A percentile compares a stretch with the other conserved stretches of the same genome.
phyloP scores from a whole-genome alignment of 371 early-diverging fungal species.

The Smittium mucronatum region DNA sequence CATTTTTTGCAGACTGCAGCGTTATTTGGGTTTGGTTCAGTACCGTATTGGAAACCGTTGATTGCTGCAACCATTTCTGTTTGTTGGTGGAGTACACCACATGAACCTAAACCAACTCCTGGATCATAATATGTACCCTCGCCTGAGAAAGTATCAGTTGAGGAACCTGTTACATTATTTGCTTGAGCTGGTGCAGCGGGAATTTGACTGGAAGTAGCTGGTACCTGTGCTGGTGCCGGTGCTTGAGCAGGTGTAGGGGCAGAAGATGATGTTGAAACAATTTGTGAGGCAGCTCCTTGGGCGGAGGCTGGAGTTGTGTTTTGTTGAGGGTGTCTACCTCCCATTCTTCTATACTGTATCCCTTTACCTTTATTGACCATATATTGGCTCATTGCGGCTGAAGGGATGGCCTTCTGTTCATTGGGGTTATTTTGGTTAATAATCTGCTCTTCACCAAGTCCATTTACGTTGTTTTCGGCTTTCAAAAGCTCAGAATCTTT shows the following conservation, averaged over 20 bases:
- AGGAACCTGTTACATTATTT: neutral
- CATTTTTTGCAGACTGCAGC: constrained; percentile 35
- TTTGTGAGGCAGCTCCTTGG: neutral
- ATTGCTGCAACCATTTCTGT: constrained; percentile 16
- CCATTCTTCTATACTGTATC: neutral
- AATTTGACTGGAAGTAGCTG: neutral
- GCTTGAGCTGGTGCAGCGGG: neutral
- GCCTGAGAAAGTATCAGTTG: constrained; percentile 2
- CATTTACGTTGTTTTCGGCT: too few relatives aligned
- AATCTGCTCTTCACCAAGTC: too few relatives aligned
- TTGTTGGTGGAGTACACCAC: constrained; percentile 13
- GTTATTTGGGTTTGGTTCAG: constrained; percentile 15
- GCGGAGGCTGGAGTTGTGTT: neutral
- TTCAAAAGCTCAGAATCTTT: too few relatives aligned
- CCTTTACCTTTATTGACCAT: neutral
- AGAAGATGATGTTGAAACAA: neutral
- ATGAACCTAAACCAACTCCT: constrained; percentile 19
- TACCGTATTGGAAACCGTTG: constrained; percentile 12
- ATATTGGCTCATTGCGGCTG: neutral
- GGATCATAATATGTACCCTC: constrained; percentile 18
- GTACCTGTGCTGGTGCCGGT: neutral
- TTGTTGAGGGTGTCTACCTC: neutral
- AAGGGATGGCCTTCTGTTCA: neutral
- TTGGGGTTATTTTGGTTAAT: neutral
- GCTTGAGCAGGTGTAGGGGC: neutral